A percentile compares a stretch with the other conserved stretches of the same genome.
Evolutionary conservation across 768 basidiomycete genomes (phyloP).

Genomic region (Rhodotorula babjevae): DNA sequence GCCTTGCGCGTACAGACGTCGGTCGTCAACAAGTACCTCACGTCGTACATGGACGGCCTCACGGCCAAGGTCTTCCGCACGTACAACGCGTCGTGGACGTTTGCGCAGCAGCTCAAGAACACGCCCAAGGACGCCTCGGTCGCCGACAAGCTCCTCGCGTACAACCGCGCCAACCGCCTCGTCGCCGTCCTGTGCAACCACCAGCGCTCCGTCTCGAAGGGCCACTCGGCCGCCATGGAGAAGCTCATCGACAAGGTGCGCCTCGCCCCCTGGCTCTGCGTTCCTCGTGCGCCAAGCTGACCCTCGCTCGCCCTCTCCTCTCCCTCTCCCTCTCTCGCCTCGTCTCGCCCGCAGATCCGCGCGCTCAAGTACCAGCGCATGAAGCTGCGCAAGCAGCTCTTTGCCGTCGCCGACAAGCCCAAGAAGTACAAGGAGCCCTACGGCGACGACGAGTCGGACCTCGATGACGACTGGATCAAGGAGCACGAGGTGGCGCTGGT

Average conservation of each 20-base stretch:
- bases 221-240: slow-evolving; percentile 86
- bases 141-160: slow-evolving; percentile 95
- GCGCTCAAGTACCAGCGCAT: slow-evolving; percentile 92
- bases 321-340: background rate
- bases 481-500: slow-evolving; percentile 72
- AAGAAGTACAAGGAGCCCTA: slow-evolving; percentile 56
- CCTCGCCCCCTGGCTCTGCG: background rate
- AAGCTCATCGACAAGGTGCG: slow-evolving; percentile 85
- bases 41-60: slow-evolving; percentile 90
- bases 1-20: slow-evolving; percentile 57
- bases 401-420: slow-evolving; percentile 76
- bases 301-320: background rate
- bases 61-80: slow-evolving; percentile 99
- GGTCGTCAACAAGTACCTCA: slow-evolving; percentile 83
- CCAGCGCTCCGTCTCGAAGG: slow-evolving; percentile 89
- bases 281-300: background rate
- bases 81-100: slow-evolving; percentile 94
- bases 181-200: slow-evolving; percentile 99
- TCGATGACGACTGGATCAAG: slow-evolving; percentile 86
- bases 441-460: slow-evolving; percentile 76
- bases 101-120: slow-evolving; percentile 81
- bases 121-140: slow-evolving; percentile 65
- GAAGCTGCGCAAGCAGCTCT: slow-evolving; percentile 86
- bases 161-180: slow-evolving; percentile 93
- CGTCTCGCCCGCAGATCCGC: slow-evolving; percentile 58